Base-by-base conservation (phyloP, 2,329 filamentous ascomycete species). In the Monilinia fructigena region DNA sequence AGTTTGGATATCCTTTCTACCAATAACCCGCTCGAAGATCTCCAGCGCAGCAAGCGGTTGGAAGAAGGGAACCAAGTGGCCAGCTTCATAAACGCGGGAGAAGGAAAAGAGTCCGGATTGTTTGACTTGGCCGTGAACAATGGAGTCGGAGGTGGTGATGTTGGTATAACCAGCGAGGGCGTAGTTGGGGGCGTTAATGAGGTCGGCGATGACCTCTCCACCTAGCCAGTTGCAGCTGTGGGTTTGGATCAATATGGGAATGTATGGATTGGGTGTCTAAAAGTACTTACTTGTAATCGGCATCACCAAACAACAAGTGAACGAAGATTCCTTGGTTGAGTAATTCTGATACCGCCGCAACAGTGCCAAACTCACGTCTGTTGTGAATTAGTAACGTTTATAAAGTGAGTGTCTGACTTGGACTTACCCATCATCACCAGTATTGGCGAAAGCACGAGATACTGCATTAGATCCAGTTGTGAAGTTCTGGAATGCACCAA, bases 101-200 rank as follows among this genome's bases (percentile, higher is more conserved):
- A 90, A 90, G 35, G 82, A 85, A 67, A 90, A 83, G 71, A 91
- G 91, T 11, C 88, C 90, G 70, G 85, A 89, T 77, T 94, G 90
- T 16, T 90, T 85, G 0, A 92, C 90, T 69, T 86, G 84, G 10
- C 91, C 91, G 67, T 86, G 84, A 75, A 89, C 88, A 76, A 85
- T 76, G 12, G 81, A 80, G 55, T 83, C 83, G 73, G 91, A 89
- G 28, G 91, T 86, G 5, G 85, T 78, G 69, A 95, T 85, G 28
- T 89, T 85, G 0, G 85, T 83, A 74, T 93, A 95, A 0, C 90
- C 90, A 0, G 91, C 87, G 75, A 71, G 38, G 71, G 70, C 14
- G 76, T 85, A 82, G 0, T 90, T 78, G 1, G 75, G 16, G 78
- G 80, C 42, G 81, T 75, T 4, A 80, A 84, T 72, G 85, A 82